Percentiles rank a stretch among this genome's conserved stretches.
Evolutionary conservation across 768 basidiomycete genomes (phyloP).

Genomic region (Imleria badia): DNA sequence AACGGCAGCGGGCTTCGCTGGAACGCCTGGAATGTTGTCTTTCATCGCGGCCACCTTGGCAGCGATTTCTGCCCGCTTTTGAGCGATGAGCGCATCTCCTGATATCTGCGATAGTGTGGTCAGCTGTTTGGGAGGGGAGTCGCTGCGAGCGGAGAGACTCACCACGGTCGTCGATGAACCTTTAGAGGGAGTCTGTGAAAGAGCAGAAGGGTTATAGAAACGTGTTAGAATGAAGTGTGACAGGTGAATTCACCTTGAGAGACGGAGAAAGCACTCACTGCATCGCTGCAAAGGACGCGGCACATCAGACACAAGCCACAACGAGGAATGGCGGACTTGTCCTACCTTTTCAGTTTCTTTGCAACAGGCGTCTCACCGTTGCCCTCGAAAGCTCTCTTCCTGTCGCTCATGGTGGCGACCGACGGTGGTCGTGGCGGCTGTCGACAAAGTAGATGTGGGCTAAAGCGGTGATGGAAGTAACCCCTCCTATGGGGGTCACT

Average conservation of each 20-base stretch:
- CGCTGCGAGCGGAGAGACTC: constrained; percentile 26
- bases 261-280: constrained; percentile 54
- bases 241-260: constrained; percentile 72
- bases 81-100: constrained; percentile 69
- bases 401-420: constrained; percentile 56
- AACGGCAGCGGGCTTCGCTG: constrained; percentile 28
- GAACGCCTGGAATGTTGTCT: constrained; percentile 34
- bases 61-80: constrained; percentile 80
- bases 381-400: constrained; percentile 60
- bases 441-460: background rate
- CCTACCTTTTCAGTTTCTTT: constrained; percentile 70
- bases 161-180: constrained; percentile 44
- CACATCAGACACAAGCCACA: constrained; percentile 1
- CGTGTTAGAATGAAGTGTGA: constrained; percentile 53
- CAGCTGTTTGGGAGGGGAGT: background rate
- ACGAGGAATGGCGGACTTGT: constrained; percentile 17
- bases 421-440: constrained; percentile 1
- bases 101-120: constrained; percentile 37
- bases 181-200: constrained; percentile 50
- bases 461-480: background rate
- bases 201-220: constrained; percentile 64
- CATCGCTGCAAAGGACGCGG: constrained; percentile 47
- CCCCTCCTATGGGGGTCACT: constrained; percentile 23
- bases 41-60: constrained; percentile 83
- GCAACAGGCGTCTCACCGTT: constrained; percentile 45